Evolutionary conservation across 1,284 basidiomycete species (phyloP), one percentile per base, ranked within the genome.

Genomic region (Cryptococcus sp.): DNA sequence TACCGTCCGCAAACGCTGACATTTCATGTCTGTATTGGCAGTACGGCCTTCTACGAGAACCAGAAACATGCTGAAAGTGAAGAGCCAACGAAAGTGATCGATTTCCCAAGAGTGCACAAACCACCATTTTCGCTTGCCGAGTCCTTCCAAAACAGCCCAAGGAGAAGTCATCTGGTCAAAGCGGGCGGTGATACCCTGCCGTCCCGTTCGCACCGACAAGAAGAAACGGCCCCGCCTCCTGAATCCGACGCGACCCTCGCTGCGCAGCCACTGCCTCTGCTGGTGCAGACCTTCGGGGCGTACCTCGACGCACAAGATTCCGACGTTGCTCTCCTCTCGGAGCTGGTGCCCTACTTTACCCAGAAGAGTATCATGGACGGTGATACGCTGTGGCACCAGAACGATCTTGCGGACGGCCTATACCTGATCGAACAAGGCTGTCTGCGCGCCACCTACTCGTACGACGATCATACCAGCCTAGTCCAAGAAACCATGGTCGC

Each of bases 401-500:
- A 84, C 22, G 90, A 93, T 47, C 70, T 76, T 0, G 83, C 93
- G 0, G 89, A 95, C 72, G 91, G 89, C 7, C 76, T 93, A 17
- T 96, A 93, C 78, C 82, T 96, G 64, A 87, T 96, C 66, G 87
- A 95, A 68, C 83, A 86, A 0, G 93, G 93, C 11, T 85, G 91
- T 38, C 81, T 96, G 41, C 83, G 89, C 15, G 93, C 93, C 0
- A 84, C 84, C 17, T 94, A 94, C 75, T 78, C 80, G 52, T 93
- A 92, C 72, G 85, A 86, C 11, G 85, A 87, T 53, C 85, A 88
- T 64, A 81, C 83, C 7, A 83, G 84, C 27, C 76, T 80, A 11
- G 85, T 91, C 48, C 87, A 90, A 69, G 90, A 92, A 78, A 90
- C 88, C 5, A 96, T 95, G 93, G 90, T 95, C 0, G 87, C 92